Conservation (phyloP, 352 stramenopile genomes). For the Hyaloperonospora arabidopsidis region DNA sequence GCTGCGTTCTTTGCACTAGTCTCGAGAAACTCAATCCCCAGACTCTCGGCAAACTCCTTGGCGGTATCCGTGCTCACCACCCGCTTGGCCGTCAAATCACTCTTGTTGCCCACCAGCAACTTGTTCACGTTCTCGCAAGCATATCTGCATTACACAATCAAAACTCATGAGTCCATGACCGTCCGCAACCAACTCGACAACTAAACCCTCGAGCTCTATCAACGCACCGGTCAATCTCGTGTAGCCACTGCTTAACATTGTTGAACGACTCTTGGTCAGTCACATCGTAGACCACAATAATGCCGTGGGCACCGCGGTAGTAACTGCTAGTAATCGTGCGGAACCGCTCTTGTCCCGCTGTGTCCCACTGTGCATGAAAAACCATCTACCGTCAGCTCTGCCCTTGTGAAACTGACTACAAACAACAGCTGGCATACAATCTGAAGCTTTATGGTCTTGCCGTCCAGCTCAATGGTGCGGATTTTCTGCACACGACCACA, state of each 20-base stretch:
- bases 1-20: slow-evolving; percentile 85
- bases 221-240: slow-evolving; percentile 81
- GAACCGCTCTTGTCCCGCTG: slow-evolving; percentile 99
- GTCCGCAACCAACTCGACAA: background rate
- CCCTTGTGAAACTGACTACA: background rate
- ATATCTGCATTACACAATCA: slow-evolving; percentile 62
- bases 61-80: slow-evolving; percentile 91
- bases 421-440: slow-evolving; percentile 72
- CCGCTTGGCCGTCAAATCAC: slow-evolving; percentile 90
- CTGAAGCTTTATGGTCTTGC: slow-evolving; percentile 99
- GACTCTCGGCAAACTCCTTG: slow-evolving; percentile 85
- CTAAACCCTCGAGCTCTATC: background rate
- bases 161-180: slow-evolving; percentile 1
- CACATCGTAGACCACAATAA: slow-evolving; percentile 99
- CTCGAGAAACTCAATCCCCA: slow-evolving; percentile 85
- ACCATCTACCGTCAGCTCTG: slow-evolving; percentile 8
- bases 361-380: slow-evolving; percentile 89
- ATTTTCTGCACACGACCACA: slow-evolving; percentile 87
- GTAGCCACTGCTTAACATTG: slow-evolving; percentile 98
- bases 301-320: slow-evolving; percentile 98
- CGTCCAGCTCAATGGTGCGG: slow-evolving; percentile 98
- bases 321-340: slow-evolving; percentile 99
- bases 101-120: slow-evolving; percentile 98
- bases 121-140: slow-evolving; percentile 95
- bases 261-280: slow-evolving; percentile 97